Evolutionary conservation across 768 basidiomycete genomes (phyloP).

Genomic region (Trametes cubensis): DNA sequence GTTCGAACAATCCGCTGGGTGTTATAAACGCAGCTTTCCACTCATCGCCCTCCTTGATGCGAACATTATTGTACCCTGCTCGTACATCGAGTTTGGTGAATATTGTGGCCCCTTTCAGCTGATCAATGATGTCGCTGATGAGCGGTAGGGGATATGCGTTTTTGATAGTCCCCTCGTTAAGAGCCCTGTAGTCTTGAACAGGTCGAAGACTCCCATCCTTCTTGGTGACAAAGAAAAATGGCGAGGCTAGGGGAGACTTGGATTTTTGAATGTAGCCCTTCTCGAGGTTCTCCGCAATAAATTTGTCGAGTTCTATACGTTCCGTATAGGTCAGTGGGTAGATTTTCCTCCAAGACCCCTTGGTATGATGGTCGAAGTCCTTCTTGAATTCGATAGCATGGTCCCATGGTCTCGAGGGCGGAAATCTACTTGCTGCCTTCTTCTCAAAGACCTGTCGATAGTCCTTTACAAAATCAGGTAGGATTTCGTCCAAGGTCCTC

Average conservation of each 20-base stretch:
- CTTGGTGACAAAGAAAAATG: slow-evolving; percentile 36
- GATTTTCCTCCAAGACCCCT: not conserved
- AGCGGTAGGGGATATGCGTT: slow-evolving; percentile 38
- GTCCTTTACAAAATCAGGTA: not conserved
- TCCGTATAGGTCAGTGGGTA: not conserved
- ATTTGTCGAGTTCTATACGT: slow-evolving; percentile 16
- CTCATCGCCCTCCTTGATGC: slow-evolving; percentile 25
- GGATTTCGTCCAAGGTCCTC: too few relatives aligned
- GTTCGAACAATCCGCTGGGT: not conserved
- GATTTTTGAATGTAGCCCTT: slow-evolving; percentile 26
- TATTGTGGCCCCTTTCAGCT: slow-evolving; percentile 24
- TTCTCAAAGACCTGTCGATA: not conserved
- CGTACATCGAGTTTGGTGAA: slow-evolving; percentile 37
- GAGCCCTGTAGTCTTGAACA: slow-evolving; percentile 31
- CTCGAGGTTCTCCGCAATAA: slow-evolving; percentile 23
- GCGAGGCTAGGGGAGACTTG: slow-evolving; percentile 25
- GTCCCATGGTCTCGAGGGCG: not conserved
- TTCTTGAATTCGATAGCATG: not conserved
- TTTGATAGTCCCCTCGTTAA: slow-evolving; percentile 39
- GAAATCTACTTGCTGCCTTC: not conserved
- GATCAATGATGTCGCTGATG: slow-evolving; percentile 33
- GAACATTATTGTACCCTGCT: slow-evolving; percentile 38
- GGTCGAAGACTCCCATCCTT: slow-evolving; percentile 32
- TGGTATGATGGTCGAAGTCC: not conserved
- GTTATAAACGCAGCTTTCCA: slow-evolving; percentile 37